These are phyloP conservation scores for Ordospora pajunii DNA, from an alignment of 371 early-diverging fungal species.

Conservation along the genomic window DNA sequence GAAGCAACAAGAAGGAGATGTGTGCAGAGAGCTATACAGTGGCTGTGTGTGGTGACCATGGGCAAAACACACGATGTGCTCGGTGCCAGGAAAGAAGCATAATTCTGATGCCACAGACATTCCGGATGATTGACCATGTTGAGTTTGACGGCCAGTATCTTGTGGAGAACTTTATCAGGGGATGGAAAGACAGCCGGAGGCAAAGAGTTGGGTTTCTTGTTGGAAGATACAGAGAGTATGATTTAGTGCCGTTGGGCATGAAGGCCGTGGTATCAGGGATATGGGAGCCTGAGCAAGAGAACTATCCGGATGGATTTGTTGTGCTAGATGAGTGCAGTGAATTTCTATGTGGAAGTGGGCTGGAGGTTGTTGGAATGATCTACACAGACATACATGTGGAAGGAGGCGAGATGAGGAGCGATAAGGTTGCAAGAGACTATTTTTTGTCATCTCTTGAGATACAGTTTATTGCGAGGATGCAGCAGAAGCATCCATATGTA, in stretches of 20 bases:
- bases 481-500: conserved; percentile 66
- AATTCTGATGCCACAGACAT: conserved; percentile 63
- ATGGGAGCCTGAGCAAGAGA: conserved; percentile 81
- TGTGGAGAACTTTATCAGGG: conserved; percentile 75
- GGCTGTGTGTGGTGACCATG: conserved; percentile 39
- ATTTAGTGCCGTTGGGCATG: conserved; percentile 81
- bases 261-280: conserved; percentile 89
- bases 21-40: conserved; percentile 33
- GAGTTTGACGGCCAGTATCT: conserved; percentile 78
- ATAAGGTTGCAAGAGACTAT: conserved; percentile 76
- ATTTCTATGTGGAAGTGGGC: conserved; percentile 67
- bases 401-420: conserved; percentile 70
- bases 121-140: conserved; percentile 91
- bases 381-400: conserved; percentile 83
- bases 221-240: conserved; percentile 79
- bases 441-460: conserved; percentile 83
- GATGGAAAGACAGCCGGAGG: conserved; percentile 73
- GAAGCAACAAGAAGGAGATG: conserved; percentile 26
- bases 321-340: conserved; percentile 64
- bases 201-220: conserved; percentile 84
- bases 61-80: conserved; percentile 36
- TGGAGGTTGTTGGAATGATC: conserved; percentile 74
- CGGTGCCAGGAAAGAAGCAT: conserved; percentile 50
- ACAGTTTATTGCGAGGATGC: conserved; percentile 76
- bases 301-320: conserved; percentile 71